Conservation (phyloP, 106 monocot genomes). For the Allium sativum region DNA sequence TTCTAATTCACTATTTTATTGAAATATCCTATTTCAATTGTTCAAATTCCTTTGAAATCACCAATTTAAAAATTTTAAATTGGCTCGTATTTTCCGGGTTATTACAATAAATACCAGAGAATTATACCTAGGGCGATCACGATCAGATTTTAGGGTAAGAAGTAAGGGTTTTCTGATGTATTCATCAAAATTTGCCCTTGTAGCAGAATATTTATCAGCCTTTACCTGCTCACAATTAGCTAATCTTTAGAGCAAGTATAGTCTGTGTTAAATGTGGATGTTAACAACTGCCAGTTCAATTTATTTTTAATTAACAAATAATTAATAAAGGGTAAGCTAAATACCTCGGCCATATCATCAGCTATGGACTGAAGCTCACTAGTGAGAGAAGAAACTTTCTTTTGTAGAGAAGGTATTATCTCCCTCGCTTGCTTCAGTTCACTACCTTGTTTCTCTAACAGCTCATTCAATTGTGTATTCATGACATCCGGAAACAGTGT, state of each 20-base stretch:
- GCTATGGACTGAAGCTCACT: slow-evolving; percentile 65
- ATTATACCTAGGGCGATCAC: slow-evolving; percentile 23
- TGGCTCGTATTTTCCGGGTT: too few species aligned
- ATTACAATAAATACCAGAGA: slow-evolving; percentile 65
- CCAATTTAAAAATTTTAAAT: too few species aligned
- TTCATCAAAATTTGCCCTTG: slow-evolving; percentile 33
- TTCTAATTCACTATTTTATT: too few species aligned
- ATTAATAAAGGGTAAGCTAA: neutral
- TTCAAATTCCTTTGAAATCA: too few species aligned
- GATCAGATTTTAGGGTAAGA: slow-evolving; percentile 39
- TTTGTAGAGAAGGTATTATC: slow-evolving; percentile 65
- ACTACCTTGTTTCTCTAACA: slow-evolving; percentile 49
- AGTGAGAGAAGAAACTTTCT: slow-evolving; percentile 71
- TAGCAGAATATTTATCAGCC: slow-evolving; percentile 46
- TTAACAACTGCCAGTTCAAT: too few species aligned
- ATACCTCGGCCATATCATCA: slow-evolving; percentile 85
- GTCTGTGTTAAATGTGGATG: too few species aligned
- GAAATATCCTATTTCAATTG: too few species aligned
- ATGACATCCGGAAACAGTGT: slow-evolving; percentile 75
- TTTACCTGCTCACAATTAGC: slow-evolving; percentile 42
- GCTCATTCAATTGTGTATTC: slow-evolving; percentile 40
- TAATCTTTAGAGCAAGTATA: too few species aligned
- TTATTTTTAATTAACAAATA: too few species aligned
- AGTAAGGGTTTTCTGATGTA: slow-evolving; percentile 5
- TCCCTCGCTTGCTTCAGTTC: slow-evolving; percentile 79